These are phyloP conservation scores for Talaromyces thailandensis DNA, from an alignment of 495 filamentous ascomycete genomes.

Conservation along the genomic window DNA sequence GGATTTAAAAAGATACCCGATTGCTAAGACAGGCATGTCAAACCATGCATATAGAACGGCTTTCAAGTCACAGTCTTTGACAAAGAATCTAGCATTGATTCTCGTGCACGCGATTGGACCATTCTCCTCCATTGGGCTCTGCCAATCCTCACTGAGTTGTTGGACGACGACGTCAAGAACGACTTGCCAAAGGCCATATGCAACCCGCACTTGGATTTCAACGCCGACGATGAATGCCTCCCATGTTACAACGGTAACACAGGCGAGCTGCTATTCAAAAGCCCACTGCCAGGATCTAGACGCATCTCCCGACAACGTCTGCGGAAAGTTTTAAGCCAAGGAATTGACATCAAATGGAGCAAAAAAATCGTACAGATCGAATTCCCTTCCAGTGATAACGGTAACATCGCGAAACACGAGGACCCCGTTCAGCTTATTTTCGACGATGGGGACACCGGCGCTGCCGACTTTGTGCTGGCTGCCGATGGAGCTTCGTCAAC, in stretches of 20 bases:
- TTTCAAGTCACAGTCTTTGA: slow-evolving; percentile 2
- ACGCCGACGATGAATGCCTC: slow-evolving; percentile 23
- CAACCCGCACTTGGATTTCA: slow-evolving; percentile 12
- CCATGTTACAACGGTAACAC: slow-evolving; percentile 37
- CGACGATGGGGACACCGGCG: slow-evolving; percentile 10
- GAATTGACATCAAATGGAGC: slow-evolving; percentile 24
- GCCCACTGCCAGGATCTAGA: slow-evolving; percentile 28
- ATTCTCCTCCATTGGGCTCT: slow-evolving; percentile 48
- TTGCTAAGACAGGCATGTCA: background rate
- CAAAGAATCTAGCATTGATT: slow-evolving; percentile 15
- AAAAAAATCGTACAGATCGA: background rate
- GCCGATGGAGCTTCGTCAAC: slow-evolving; percentile 38
- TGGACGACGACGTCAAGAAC: slow-evolving; percentile 28
- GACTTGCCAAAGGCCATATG: background rate
- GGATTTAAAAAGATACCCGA: background rate
- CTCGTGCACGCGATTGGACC: slow-evolving; percentile 46
- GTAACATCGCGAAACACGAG: background rate
- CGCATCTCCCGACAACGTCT: slow-evolving; percentile 38
- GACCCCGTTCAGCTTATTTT: slow-evolving; percentile 9
- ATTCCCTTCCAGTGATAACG: background rate
- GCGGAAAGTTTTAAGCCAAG: slow-evolving; percentile 24
- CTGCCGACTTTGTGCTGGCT: slow-evolving; percentile 26
- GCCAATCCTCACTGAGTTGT: slow-evolving; percentile 24
- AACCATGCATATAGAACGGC: background rate
- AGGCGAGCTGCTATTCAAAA: slow-evolving; percentile 30